Evolutionary conservation across 352 stramenopile genomes (phyloP), one percentile per base, ranked within the genome.

Genomic region (Pythium graminicola): DNA sequence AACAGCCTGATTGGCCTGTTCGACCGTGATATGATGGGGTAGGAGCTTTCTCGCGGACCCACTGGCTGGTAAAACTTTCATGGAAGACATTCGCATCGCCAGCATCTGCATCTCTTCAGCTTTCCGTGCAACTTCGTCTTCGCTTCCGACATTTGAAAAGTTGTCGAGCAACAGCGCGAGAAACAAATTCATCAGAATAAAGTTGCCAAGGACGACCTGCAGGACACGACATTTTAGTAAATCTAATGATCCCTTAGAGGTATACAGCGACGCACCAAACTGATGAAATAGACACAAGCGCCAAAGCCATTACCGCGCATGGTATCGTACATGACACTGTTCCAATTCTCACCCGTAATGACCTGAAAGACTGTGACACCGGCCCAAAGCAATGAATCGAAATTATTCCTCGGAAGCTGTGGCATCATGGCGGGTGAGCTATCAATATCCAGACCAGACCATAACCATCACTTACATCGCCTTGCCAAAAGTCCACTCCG

Each of bases 331-430:
- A 98, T 96, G 46, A 97, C 78, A 31, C 59, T 69, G 52, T 97
- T 97, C 90, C 89, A 98, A 65, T 98, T 95, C 43, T 98, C 93
- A 7, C 89, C 89, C 11, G 91, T 91, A 43, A 98, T 94, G 39
- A 98, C 74, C 64, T 98, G 85, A 52, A 97, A 97, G 0, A 97
- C 85, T 0, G 89, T 96, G 19, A 93, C 66, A 13, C 78, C 57
- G 8, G 81, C 76, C 72, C 70, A 86, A 7, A 89, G 59, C 6
- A 97, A 60, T 3, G 82, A 84, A 38, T 97, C 89, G 51, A 97
- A 97, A 59, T 97, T 96, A 50, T 75, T 79, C 6, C 82, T 70
- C 0, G 79, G 76, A 13, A 87, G 59, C 79, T 89, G 31, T 22
- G 16, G n/a, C 17, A 36, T 32, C 4, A 39, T 4, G 40, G 26